Percentiles rank a stretch among this genome's conserved stretches.
These are phyloP conservation scores for Coprinopsis sp. DNA, from an alignment of 768 basidiomycete species.

Conservation along the genomic window DNA sequence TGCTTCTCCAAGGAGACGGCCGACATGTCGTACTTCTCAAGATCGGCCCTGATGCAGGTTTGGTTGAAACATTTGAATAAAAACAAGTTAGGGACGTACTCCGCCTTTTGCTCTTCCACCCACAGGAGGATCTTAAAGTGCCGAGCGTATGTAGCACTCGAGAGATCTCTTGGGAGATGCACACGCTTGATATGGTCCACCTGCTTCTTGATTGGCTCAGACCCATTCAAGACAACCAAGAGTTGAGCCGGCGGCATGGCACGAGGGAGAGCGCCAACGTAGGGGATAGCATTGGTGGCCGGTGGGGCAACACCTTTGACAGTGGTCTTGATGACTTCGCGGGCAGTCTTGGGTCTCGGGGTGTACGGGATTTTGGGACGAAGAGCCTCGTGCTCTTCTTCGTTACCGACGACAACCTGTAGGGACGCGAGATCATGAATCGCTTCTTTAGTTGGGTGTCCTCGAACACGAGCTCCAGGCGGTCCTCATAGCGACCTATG, in stretches of 20 bases:
- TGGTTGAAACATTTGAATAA: constrained; percentile 1
- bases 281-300: constrained; percentile 37
- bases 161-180: constrained; percentile 36
- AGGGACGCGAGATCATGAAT: constrained; percentile 49
- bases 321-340: constrained; percentile 30
- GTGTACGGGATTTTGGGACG: constrained; percentile 43
- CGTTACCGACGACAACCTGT: constrained; percentile 41
- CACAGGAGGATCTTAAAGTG: constrained; percentile 52
- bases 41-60: constrained; percentile 33
- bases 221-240: constrained; percentile 23
- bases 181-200: constrained; percentile 25
- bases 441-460: constrained; percentile 36
- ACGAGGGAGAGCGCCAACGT: constrained; percentile 35
- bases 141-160: constrained; percentile 35
- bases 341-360: constrained; percentile 29
- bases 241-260: constrained; percentile 34
- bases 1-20: constrained; percentile 28
- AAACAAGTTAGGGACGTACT: constrained; percentile 23
- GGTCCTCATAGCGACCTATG: constrained; percentile 48
- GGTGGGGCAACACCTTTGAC: constrained; percentile 41
- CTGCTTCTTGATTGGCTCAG: constrained; percentile 15
- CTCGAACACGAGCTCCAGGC: constrained; percentile 49
- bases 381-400: constrained; percentile 40
- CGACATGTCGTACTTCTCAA: constrained; percentile 34
- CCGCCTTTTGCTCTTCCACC: constrained; percentile 47